Evolutionary conservation across 148 eudicot species (phyloP).

Genomic region (Vaccinium macrocarpon): DNA sequence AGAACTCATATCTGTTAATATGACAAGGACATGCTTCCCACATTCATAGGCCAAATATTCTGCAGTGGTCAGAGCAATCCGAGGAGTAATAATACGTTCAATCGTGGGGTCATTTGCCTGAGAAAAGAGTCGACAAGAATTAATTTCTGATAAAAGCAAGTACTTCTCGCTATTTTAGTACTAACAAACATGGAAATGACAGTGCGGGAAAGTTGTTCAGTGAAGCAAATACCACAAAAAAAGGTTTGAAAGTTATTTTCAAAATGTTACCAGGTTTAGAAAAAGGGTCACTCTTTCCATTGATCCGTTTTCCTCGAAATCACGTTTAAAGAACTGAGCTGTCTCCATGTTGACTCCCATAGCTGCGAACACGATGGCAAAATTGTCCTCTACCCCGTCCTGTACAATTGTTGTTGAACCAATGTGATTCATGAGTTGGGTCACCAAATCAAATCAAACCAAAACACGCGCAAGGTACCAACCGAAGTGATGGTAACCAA

Average conservation of each 20-base stretch:
- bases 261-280: conserved; percentile 68
- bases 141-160: background rate
- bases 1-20: conserved; percentile 97
- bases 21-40: conserved; percentile 99
- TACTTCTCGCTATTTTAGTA: background rate
- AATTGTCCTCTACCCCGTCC: conserved; percentile 89
- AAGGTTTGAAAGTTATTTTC: background rate
- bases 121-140: conserved; percentile 19
- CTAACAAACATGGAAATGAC: background rate
- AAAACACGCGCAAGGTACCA: background rate
- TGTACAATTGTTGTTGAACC: conserved; percentile 19
- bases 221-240: conserved; percentile 6
- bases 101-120: conserved; percentile 99
- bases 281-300: conserved; percentile 99
- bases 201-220: background rate
- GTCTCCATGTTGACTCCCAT: conserved; percentile 99
- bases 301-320: conserved; percentile 99
- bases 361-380: conserved; percentile 99
- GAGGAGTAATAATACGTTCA: conserved; percentile 98
- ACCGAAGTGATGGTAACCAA: conserved; percentile 2
- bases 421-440: background rate
- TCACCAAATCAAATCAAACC: conserved; percentile 8
- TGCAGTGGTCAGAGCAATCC: conserved; percentile 97
- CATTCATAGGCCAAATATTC: conserved; percentile 99
- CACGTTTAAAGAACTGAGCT: conserved; percentile 98